A percentile compares a stretch with the other conserved stretches of the same genome.
These are phyloP conservation scores for Alternaria sp. DNA, from an alignment of 2,329 filamentous ascomycete genomes.

Conservation along the genomic window DNA sequence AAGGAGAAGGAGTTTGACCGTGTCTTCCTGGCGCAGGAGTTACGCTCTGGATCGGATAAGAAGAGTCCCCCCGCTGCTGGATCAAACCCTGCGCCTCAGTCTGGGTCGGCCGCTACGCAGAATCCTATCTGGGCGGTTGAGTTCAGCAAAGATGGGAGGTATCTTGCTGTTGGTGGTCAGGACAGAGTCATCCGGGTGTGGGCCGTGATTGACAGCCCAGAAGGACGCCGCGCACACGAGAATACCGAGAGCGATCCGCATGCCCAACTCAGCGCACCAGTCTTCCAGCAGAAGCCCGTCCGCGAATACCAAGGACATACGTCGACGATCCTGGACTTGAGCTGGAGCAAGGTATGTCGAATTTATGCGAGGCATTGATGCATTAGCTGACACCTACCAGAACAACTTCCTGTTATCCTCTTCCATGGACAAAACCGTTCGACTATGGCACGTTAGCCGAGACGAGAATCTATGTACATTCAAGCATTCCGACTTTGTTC, in stretches of 20 bases:
- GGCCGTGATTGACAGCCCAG: constrained; percentile 81
- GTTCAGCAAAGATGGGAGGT: constrained; percentile 91
- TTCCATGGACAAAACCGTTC: constrained; percentile 97
- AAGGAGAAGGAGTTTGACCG: constrained; percentile 82
- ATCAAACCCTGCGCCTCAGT: constrained; percentile 38
- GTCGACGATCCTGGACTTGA: constrained; percentile 85
- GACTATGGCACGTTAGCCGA: constrained; percentile 88
- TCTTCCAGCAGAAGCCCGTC: constrained; percentile 80
- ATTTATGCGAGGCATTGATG: neutral
- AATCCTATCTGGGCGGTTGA: constrained; percentile 89
- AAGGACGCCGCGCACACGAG: constrained; percentile 78
- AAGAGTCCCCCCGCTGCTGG: constrained; percentile 32
- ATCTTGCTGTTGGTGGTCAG: constrained; percentile 89
- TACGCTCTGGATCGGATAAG: constrained; percentile 63
- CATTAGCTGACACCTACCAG: constrained; percentile 36
- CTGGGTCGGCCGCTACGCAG: constrained; percentile 47
- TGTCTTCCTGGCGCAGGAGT: constrained; percentile 89
- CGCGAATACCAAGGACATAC: constrained; percentile 84
- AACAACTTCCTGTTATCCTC: constrained; percentile 97
- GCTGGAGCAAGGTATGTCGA: constrained; percentile 83
- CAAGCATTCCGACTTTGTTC: constrained; percentile 93
- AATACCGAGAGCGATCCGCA: constrained; percentile 68
- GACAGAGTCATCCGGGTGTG: constrained; percentile 87
- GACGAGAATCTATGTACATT: constrained; percentile 90
- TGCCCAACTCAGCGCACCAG: constrained; percentile 79